Base-by-base conservation (phyloP, 345 rosid species). In the Triadica sebifera region DNA sequence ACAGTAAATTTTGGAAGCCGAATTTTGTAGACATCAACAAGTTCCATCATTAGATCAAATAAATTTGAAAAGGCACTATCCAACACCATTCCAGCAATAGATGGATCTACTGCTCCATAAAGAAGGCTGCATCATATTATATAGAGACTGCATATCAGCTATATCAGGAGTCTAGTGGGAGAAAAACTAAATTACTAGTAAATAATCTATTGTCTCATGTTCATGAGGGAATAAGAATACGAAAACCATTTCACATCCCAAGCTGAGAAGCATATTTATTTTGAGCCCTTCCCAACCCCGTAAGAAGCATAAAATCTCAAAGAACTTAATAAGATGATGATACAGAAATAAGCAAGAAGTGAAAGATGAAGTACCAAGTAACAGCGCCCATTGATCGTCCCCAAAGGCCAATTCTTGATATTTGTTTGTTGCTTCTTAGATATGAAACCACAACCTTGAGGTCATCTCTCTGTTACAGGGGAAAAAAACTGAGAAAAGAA, bases 311-410 rank as follows among this genome's bases (percentile, higher is more conserved):
- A 22, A 67, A 69, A 13, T 58, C 20, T 55, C 20, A 75, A 19
- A 79, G 41, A 52, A 56, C 60, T 7, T 29, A 12, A 64, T 12
- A 2, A 61, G 55, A 29, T 50, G 19, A 58, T 45, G 67, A 59
- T 64, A 74, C 22, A 46, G 64, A 39, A 60, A 53, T 24, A 71
- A 68, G 39, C 63, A 59, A 72, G 52, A 69, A 58, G 51, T 53
- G 68, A 76, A 37, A 79, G 81, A 74, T 19, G 57, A 78, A 72
- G 49, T 82, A 95, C 99, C 99, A 82, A 71, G 99, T 95, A 75
- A 95, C 99, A 4, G 99, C 99, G 69, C 99, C 99, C 99, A 95
- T 95, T 55, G 99, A 95, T 71, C 99, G 93, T 77, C 99, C 99
- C 99, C 99, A 95, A 5, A 95, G 98, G 74, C 96, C 99, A 59